Conservation (phyloP, 371 early-diverging fungal species). For the Rhizomucor miehei region DNA sequence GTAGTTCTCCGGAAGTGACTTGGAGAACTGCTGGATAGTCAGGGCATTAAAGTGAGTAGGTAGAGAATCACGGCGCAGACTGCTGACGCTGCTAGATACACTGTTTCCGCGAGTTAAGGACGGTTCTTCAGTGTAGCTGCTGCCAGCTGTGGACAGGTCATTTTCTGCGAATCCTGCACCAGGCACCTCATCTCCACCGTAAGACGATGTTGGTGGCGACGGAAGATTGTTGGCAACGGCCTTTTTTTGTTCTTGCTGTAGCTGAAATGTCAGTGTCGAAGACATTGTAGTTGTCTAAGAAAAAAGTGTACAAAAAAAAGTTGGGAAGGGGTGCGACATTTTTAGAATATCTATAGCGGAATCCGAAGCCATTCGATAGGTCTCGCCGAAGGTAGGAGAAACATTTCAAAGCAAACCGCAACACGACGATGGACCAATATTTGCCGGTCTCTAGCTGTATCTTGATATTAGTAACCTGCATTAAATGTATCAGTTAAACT, state of each 20-base stretch:
- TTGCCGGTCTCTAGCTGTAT: no score
- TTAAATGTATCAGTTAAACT: no score
- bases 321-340: no score
- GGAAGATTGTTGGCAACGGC: constrained; percentile 13
- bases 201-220: constrained; percentile 21
- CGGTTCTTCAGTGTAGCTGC: background rate
- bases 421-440: no score
- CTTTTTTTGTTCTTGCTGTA: constrained; percentile 4
- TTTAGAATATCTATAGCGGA: no score
- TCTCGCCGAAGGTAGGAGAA: no score
- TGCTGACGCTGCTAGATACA: constrained; percentile 1
- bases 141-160: background rate
- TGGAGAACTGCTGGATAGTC: constrained; percentile 16
- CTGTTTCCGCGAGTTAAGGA: constrained; percentile 5
- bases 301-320: no score
- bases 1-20: constrained; percentile 27
- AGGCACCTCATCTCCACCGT: constrained; percentile 9
- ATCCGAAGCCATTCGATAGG: no score
- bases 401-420: no score
- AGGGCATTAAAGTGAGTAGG: constrained; percentile 20
- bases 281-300: constrained; percentile 1
- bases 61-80: constrained; percentile 13
- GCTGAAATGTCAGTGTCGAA: constrained; percentile 18
- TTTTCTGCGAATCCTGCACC: background rate
- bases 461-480: no score